Evolutionary conservation across 2,329 filamentous ascomycete genomes (phyloP), one percentile per base, ranked within the genome.

Genomic region (Trichoderma cornu-damae): DNA sequence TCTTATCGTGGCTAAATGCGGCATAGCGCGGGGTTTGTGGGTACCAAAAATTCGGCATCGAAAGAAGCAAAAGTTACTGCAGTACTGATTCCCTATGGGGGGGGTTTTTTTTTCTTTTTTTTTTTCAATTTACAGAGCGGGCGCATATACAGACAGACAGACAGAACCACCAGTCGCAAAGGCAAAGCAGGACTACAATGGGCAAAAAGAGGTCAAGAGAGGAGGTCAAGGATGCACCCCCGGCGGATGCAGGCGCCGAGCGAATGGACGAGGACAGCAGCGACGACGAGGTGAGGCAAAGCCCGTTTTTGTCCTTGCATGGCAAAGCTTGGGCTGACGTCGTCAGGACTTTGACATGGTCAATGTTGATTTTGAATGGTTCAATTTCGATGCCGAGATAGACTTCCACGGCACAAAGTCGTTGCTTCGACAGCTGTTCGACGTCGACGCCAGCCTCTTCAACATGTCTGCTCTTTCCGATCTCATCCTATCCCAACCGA

Each of bases 341-440:
- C 24, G 34, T 5, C 55, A 96, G 89, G 90, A 96, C 67, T 88
- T 91, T 68, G 89, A 96, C 69, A 88, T 93, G 71, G 85, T 99
- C 63, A 87, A 97, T 69, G 91, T 97, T 58, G 93, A 97, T 63
- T 99, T 99, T 68, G 94, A 99, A 77, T 97, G 91, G 89, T 99
- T 97, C 77, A 95, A 96, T 74, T 96, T 93, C 61, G 87, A 94
- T 66, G 80, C 89, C 2, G 84, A 88, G 6, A 81, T 96, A 66
- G 94, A 99, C 73, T 97, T 97, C 73, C 93, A 97, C 74, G 94
- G 94, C 59, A 83, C 95, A 65, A 96, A 96, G 73, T 87, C 85
- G 8, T 84, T 99, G 6, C 75, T 96, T 59, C 88, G 93, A 60
- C 94, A 99, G 73, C 84, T 99, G 40, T 86, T 99, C 71, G 94